Conservation (phyloP, 768 basidiomycete genomes). For the Leccinum broughii region DNA sequence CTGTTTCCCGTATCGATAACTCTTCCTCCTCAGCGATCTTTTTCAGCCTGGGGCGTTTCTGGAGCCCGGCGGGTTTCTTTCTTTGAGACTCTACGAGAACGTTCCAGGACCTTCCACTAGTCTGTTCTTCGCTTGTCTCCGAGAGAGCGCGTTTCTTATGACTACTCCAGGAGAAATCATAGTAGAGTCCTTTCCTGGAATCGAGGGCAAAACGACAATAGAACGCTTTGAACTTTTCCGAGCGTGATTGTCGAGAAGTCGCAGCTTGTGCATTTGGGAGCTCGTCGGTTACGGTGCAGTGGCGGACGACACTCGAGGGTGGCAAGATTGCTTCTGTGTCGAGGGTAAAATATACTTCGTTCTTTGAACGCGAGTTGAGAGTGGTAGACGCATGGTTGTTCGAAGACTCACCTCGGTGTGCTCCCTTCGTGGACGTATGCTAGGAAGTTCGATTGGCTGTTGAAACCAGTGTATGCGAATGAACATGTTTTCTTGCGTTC, state of each 20-base stretch:
- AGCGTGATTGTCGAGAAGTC: conserved; percentile 15
- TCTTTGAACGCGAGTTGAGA: conserved; percentile 40
- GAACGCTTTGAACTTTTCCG: conserved; percentile 34
- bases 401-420: conserved; percentile 53
- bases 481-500: conserved; percentile 44
- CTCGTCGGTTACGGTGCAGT: conserved; percentile 47
- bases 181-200: conserved; percentile 60
- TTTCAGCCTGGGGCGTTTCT: conserved; percentile 23
- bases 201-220: conserved; percentile 62
- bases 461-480: conserved; percentile 78
- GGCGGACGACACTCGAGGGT: conserved; percentile 51
- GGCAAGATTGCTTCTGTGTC: conserved; percentile 47
- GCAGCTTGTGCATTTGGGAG: conserved; percentile 16
- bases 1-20: conserved; percentile 16
- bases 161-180: conserved; percentile 56
- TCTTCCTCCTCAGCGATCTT: conserved; percentile 28
- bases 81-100: conserved; percentile 33
- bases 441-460: conserved; percentile 61
- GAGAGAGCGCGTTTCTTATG: conserved; percentile 45
- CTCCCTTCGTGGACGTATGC: conserved; percentile 58
- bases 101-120: conserved; percentile 48
- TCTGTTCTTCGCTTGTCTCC: conserved; percentile 28
- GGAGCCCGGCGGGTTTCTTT: conserved; percentile 9
- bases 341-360: conserved; percentile 74
- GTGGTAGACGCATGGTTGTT: neutral